Percentiles rank a stretch among this genome's conserved stretches.
Evolutionary conservation across 192 early-diverging fungal genomes (phyloP).

Genomic region (Rhizophagus prolifer): DNA sequence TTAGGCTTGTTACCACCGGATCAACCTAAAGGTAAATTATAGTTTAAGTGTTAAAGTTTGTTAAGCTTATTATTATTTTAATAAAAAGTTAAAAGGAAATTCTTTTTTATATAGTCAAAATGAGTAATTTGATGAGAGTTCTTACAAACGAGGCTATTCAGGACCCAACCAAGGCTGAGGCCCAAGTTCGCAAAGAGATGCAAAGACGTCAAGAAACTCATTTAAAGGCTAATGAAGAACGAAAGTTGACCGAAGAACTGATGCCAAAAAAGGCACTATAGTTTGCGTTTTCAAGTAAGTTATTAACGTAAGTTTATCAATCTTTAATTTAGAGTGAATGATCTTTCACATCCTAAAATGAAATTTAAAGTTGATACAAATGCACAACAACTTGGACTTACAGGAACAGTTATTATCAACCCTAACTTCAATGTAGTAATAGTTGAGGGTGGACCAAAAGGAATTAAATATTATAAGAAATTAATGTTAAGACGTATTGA

Average conservation of each 20-base stretch:
- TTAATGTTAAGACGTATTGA: conserved; percentile 94
- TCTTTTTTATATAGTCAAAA: conserved; percentile 54
- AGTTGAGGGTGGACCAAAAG: conserved; percentile 91
- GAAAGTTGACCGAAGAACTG: conserved; percentile 89
- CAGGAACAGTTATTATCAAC: conserved; percentile 76
- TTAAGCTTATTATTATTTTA: not conserved
- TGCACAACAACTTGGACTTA: conserved; percentile 82
- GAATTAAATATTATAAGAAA: conserved; percentile 90
- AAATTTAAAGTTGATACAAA: conserved; percentile 90
- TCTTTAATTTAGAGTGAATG: conserved; percentile 57
- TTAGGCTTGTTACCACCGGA: conserved; percentile 91
- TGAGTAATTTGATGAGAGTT: conserved; percentile 93
- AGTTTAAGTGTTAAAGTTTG: not conserved
- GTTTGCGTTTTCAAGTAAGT: conserved; percentile 84
- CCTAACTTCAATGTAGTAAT: conserved; percentile 77
- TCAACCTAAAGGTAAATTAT: conserved; percentile 65
- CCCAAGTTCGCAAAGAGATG: conserved; percentile 86
- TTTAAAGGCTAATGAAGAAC: conserved; percentile 76
- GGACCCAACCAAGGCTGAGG: conserved; percentile 94
- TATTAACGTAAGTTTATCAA: not conserved
- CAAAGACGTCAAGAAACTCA: conserved; percentile 75
- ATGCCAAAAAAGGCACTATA: conserved; percentile 66
- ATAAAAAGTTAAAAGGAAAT: not conserved
- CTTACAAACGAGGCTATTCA: conserved; percentile 93
- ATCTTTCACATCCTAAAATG: conserved; percentile 79